Evolutionary conservation across 2,329 filamentous ascomycete species (phyloP).

Genomic region (Magnaporthales sp.): DNA sequence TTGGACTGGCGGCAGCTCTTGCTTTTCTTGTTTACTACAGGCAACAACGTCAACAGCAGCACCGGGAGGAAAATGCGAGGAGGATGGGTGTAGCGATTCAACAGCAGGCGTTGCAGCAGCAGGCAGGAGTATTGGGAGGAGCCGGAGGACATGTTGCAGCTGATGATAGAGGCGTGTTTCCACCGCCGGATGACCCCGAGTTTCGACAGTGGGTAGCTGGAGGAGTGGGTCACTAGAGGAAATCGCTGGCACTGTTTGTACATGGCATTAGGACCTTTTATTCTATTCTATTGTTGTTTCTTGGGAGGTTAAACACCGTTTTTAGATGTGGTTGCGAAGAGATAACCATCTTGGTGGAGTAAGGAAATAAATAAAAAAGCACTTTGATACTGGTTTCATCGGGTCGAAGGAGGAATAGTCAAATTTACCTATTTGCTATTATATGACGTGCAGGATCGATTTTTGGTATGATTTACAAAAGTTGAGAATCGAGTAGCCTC

Average conservation of each 20-base stretch:
- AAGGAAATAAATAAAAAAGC: background rate
- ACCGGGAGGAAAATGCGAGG: conserved; percentile 25
- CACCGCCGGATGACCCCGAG: conserved; percentile 57
- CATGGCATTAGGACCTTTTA: background rate
- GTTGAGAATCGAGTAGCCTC: background rate
- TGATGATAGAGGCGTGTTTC: conserved; percentile 21
- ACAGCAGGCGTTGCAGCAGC: conserved; percentile 12
- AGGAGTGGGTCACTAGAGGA: conserved; percentile 48
- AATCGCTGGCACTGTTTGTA: background rate
- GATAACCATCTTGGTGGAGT: too few species aligned
- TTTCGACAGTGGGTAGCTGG: conserved; percentile 57
- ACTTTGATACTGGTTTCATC: background rate
- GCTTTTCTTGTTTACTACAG: conserved; percentile 76
- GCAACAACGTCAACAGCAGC: conserved; percentile 56
- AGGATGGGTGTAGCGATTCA: background rate
- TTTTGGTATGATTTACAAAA: background rate
- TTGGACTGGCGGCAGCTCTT: conserved; percentile 66
- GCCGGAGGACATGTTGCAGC: conserved; percentile 7
- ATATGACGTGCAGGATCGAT: background rate
- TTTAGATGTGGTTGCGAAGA: too few species aligned
- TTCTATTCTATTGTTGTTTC: background rate
- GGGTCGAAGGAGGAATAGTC: background rate
- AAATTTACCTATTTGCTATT: background rate
- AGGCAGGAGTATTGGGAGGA: conserved; percentile 8
- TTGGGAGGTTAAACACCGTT: background rate